These are phyloP conservation scores for Aspergillus sp. DNA, from an alignment of 2,329 filamentous ascomycete species.

Conservation along the genomic window DNA sequence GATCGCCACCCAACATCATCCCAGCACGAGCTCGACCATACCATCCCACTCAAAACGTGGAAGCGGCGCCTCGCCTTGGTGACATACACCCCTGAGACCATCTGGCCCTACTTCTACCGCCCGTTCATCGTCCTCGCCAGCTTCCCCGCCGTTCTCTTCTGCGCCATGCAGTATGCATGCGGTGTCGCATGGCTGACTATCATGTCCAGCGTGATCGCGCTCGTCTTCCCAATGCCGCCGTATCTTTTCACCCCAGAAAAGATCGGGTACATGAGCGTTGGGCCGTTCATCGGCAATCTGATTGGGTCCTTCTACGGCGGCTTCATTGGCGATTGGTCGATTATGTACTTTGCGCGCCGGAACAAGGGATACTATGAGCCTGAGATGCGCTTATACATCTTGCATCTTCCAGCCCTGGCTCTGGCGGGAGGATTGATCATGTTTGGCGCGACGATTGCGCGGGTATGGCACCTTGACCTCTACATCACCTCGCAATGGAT, in stretches of 20 bases:
- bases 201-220: conserved; percentile 41
- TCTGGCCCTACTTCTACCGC: conserved; percentile 2
- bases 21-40: neutral
- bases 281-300: conserved; percentile 43
- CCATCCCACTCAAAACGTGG: neutral
- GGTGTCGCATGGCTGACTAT: conserved; percentile 46
- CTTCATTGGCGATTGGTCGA: conserved; percentile 41
- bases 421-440: conserved; percentile 29
- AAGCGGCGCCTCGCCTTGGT: neutral
- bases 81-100: conserved; percentile 1
- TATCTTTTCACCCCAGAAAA: conserved; percentile 46
- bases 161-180: conserved; percentile 44
- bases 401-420: conserved; percentile 8
- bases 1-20: too few species aligned
- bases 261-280: conserved; percentile 47
- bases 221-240: conserved; percentile 42
- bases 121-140: conserved; percentile 25
- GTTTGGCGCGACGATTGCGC: conserved; percentile 24
- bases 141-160: conserved; percentile 57
- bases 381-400: conserved; percentile 48
- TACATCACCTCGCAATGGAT: too few species aligned
- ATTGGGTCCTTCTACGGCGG: conserved; percentile 3
- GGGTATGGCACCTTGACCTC: neutral
- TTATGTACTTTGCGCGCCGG: conserved; percentile 40
- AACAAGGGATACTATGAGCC: conserved; percentile 51